Base-by-base conservation (phyloP, 495 filamentous ascomycete species). In the Neurospora sp. region DNA sequence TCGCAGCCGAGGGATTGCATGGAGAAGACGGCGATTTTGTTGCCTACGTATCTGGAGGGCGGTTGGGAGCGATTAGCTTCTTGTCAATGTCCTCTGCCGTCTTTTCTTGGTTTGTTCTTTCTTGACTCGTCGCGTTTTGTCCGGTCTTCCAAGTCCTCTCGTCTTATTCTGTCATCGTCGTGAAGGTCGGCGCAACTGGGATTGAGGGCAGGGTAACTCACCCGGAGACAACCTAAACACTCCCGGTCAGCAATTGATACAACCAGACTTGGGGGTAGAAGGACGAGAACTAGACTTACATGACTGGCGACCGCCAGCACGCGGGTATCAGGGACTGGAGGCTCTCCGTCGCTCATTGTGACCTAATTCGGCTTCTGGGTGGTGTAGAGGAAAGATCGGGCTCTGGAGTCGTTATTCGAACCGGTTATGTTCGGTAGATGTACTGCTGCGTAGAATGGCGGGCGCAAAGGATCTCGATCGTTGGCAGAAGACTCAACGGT, bases 261-360 rank as follows among this genome's bases (percentile, higher is more conserved):
- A 73, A 73, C 73, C 17, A 1, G 22, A 14, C 4, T n/a, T 69
- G 17, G 39, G 17, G 39, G 45, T 37, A 73, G 31, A 72, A 35
- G 7, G 40, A 53, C 8, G 31, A 53, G 41, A 10, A 35, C 5
- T 45, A 69, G 71, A 78, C 93, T 82, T 92, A 98, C 96, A 96
- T 99, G 96, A 82, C 96, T 98, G 79, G 96, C 96, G 75, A 98
- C 89, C 53, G 96, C 94, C 78, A 99, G 86, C 71, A 99, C 94
- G 78, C 89, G 85, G 40, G 94, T 97, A 79, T 96, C 93, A 12
- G 94, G 93, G 61, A 96, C 88, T 38, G 88, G 82, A n/a, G 81
- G 79, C 22, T 65, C 53, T 75, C 81, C 82, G 69, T 78, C 72
- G 75, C 72, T 80, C 82, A 84, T 86, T 8, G 77, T 79, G 71